Conservation (phyloP, 2,329 filamentous ascomycete genomes). For the Chaetothyriales sp. region DNA sequence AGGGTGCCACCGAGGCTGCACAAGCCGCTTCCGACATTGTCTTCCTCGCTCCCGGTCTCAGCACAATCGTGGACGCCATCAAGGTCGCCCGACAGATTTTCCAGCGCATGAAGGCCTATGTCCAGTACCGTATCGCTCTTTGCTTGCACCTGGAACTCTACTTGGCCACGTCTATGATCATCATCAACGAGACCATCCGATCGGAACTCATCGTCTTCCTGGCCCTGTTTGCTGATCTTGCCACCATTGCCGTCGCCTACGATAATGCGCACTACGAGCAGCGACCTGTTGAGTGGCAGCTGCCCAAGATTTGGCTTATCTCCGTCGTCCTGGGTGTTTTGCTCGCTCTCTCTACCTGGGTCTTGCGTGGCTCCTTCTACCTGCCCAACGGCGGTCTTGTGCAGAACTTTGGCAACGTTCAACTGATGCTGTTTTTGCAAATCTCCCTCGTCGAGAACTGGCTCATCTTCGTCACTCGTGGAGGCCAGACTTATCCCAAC, state of each 20-base stretch:
- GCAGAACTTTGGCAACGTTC: conserved; percentile 59
- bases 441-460: conserved; percentile 89
- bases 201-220: conserved; percentile 66
- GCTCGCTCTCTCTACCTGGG: conserved; percentile 58
- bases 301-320: conserved; percentile 72
- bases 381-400: conserved; percentile 57
- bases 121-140: conserved; percentile 63
- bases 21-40: conserved; percentile 62
- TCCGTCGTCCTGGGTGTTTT: conserved; percentile 54
- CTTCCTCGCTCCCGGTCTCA: conserved; percentile 59
- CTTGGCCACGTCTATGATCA: conserved; percentile 64
- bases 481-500: conserved; percentile 58
- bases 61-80: conserved; percentile 59
- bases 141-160: conserved; percentile 65
- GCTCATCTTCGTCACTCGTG: conserved; percentile 94
- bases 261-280: conserved; percentile 65
- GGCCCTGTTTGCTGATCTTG: conserved; percentile 65
- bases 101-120: conserved; percentile 66
- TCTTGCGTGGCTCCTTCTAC: conserved; percentile 58
- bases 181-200: conserved; percentile 62
- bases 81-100: conserved; percentile 63
- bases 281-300: conserved; percentile 65
- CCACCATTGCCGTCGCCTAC: conserved; percentile 65
- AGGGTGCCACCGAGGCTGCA: conserved; percentile 57
- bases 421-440: conserved; percentile 76